Conservation (phyloP, 306 rosid species). For the Prunus dulcis region DNA sequence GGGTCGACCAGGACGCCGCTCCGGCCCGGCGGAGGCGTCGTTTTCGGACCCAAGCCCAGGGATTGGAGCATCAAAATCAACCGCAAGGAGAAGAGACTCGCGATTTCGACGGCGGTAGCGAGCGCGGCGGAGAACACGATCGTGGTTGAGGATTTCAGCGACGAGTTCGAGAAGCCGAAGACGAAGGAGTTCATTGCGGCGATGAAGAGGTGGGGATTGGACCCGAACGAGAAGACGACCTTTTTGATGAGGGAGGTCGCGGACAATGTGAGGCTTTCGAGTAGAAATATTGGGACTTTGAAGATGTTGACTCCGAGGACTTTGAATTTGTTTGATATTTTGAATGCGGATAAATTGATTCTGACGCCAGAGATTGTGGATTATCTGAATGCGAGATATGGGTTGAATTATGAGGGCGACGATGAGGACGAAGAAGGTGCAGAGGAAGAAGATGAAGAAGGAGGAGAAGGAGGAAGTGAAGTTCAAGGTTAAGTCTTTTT, state of each 20-base stretch:
- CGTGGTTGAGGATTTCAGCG: conserved; percentile 79
- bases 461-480: conserved; percentile 33
- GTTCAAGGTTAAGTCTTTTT: conserved; percentile 24
- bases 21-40: conserved; percentile 83
- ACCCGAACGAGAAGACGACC: conserved; percentile 71
- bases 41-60: conserved; percentile 88
- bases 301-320: conserved; percentile 89
- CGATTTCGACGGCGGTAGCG: conserved; percentile 80
- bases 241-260: conserved; percentile 71
- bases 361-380: conserved; percentile 69
- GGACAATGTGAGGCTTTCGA: conserved; percentile 61
- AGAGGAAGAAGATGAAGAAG: conserved; percentile 19
- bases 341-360: conserved; percentile 84
- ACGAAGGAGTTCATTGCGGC: conserved; percentile 85
- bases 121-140: conserved; percentile 69
- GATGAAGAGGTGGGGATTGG: conserved; percentile 84
- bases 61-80: conserved; percentile 91
- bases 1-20: conserved; percentile 84
- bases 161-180: conserved; percentile 70
- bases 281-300: conserved; percentile 79
- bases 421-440: conserved; percentile 31
- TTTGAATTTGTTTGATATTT: conserved; percentile 73
- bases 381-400: conserved; percentile 73
- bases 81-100: conserved; percentile 80
- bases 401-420: conserved; percentile 41